Evolutionary conservation across 2,329 filamentous ascomycete genomes (phyloP).

Genomic region (Alternaria panax): DNA sequence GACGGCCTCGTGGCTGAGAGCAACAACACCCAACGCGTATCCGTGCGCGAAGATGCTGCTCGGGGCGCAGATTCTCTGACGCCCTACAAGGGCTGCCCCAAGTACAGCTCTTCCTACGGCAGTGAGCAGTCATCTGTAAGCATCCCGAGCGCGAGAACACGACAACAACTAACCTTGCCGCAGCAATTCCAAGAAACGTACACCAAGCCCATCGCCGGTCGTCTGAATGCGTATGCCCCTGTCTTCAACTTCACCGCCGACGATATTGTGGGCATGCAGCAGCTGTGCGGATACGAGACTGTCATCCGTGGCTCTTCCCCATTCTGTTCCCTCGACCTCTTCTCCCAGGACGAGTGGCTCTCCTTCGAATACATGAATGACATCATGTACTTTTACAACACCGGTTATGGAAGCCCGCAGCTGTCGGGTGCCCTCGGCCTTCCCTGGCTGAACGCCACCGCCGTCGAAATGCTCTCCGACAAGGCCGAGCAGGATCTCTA

Average conservation of each 20-base stretch:
- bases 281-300: slow-evolving; percentile 71
- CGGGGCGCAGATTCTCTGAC: slow-evolving; percentile 68
- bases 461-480: slow-evolving; percentile 58
- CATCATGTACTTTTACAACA: slow-evolving; percentile 70
- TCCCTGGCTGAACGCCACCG: slow-evolving; percentile 71
- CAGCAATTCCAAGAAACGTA: slow-evolving; percentile 60
- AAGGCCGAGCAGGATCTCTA: slow-evolving; percentile 65
- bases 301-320: slow-evolving; percentile 68
- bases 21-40: slow-evolving; percentile 62
- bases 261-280: slow-evolving; percentile 71
- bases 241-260: slow-evolving; percentile 69
- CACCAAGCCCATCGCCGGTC: slow-evolving; percentile 66
- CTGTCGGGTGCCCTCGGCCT: slow-evolving; percentile 67
- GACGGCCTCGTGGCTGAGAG: slow-evolving; percentile 63
- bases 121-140: slow-evolving; percentile 60
- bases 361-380: slow-evolving; percentile 71
- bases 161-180: neutral
- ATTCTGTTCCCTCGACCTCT: slow-evolving; percentile 67
- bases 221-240: slow-evolving; percentile 62
- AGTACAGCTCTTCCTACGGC: slow-evolving; percentile 65
- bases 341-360: slow-evolving; percentile 70
- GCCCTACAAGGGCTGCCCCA: slow-evolving; percentile 70
- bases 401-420: slow-evolving; percentile 65
- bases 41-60: slow-evolving; percentile 64
- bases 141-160: neutral